Evolutionary conservation across 2,329 filamentous ascomycete genomes (phyloP), one percentile per base, ranked within the genome.

Genomic region (Chaetomium globosum): DNA sequence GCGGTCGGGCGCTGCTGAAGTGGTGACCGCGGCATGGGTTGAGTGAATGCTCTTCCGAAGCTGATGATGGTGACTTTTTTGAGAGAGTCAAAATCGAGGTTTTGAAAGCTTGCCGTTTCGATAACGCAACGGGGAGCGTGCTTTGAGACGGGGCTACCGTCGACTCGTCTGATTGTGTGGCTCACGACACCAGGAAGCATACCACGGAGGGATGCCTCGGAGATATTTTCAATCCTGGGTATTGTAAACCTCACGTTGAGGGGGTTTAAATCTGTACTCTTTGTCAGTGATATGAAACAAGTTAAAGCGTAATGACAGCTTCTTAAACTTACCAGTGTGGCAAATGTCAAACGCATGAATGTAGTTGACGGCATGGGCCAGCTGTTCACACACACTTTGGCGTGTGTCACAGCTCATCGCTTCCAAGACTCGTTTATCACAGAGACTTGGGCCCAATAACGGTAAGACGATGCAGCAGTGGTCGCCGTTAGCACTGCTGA

Each of bases 381-480:
- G 39, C 8, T 62, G n/a, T 9, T 49, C 9, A 39, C 51, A 55
- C 3, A 55, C 21, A 2, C 6, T 2, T 1, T 13, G 49, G 3
- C 31, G 51, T 19, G 13, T 23, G 6, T 52, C 28, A 7, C n/a
- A 5, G n/a, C 16, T n/a, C 13, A 48, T n/a, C 1, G 31, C 12
- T 13, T 10, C 19, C n/a, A 31, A 4, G 9, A n/a, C 13, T 28
- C 26, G 59, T 9, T 2, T n/a, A 1, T 39, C n/a, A 31, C 21
- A 16, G 10, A 61, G 48, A 30, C 31, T 49, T 7, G 28, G 52
- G 6, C 52, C 60, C 13, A 56, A 21, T 1, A 62, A 53, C 3
- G 60, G 60, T 8, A 56, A 16, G 13, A 62, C 51, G 9, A 56
- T 19, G 43, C 60, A 62, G 12, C 1, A 9, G 33, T 62, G 52